These are phyloP conservation scores for Cantharellus anzutake DNA, from an alignment of 768 basidiomycete species.

Conservation along the genomic window DNA sequence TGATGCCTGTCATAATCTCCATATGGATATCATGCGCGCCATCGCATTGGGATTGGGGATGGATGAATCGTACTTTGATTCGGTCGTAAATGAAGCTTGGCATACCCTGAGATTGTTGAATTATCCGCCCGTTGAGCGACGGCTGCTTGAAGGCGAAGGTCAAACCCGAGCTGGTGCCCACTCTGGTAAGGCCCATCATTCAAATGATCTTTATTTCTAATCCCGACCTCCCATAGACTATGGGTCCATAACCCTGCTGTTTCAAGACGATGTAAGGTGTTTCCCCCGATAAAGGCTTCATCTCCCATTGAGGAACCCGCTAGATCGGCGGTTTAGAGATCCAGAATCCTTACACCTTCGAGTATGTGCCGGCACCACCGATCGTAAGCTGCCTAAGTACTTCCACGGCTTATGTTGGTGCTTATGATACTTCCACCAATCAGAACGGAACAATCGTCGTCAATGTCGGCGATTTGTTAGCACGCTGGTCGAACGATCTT, in stretches of 20 bases:
- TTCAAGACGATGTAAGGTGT: conserved; percentile 45
- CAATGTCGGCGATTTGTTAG: conserved; percentile 63
- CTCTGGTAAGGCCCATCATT: conserved; percentile 26
- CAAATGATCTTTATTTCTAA: background rate
- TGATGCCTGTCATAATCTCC: conserved; percentile 60
- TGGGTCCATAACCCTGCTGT: conserved; percentile 62
- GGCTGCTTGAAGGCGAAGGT: conserved; percentile 37
- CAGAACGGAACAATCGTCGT: conserved; percentile 69
- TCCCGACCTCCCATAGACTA: conserved; percentile 31
- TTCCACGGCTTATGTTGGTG: background rate
- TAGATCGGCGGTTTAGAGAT: conserved; percentile 63
- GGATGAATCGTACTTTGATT: conserved; percentile 55
- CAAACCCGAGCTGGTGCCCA: conserved; percentile 72
- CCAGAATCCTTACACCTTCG: conserved; percentile 55
- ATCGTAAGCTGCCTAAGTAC: conserved; percentile 33
- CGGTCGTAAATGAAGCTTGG: conserved; percentile 51
- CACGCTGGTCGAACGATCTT: conserved; percentile 70
- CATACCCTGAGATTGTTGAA: conserved; percentile 68
- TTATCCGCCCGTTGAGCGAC: conserved; percentile 56
- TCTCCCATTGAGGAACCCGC: background rate
- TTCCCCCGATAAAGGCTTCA: background rate
- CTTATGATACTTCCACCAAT: background rate
- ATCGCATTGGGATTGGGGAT: conserved; percentile 65
- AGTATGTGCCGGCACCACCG: conserved; percentile 53
- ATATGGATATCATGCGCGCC: conserved; percentile 63